These are phyloP conservation scores for Plasmodium adleri DNA, from an alignment of 169 alveolate genomes.

Conservation along the genomic window DNA sequence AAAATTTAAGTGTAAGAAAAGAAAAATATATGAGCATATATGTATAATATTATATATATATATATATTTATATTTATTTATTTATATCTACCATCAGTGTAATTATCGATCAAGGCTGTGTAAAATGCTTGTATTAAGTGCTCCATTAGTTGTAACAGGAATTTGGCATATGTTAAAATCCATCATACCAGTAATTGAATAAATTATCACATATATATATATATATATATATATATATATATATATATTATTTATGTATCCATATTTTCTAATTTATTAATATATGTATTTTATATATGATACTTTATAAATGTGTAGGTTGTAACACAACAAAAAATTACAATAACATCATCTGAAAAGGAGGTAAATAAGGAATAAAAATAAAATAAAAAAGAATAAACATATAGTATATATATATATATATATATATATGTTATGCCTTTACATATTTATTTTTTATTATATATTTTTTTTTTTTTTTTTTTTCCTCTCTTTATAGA, in stretches of 20 bases:
- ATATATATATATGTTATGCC: too few species aligned
- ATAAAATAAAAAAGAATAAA: not conserved
- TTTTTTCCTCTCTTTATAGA: constrained; percentile 11
- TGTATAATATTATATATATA: not conserved
- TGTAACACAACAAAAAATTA: constrained; percentile 56
- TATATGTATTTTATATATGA: not conserved
- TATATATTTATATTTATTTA: not conserved
- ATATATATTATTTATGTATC: not conserved
- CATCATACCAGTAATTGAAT: constrained; percentile 40
- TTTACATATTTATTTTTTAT: not conserved
- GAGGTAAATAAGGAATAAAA: constrained; percentile 16
- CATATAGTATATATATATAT: too few species aligned
- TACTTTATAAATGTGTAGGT: constrained; percentile 5
- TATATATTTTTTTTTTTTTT: not conserved
- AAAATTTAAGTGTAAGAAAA: constrained; percentile 77
- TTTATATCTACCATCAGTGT: constrained; percentile 16
- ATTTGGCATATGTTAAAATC: constrained; percentile 68
- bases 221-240: too few species aligned
- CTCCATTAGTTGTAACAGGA: constrained; percentile 55
- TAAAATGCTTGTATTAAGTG: constrained; percentile 52
- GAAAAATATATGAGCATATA: not conserved
- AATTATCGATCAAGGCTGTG: constrained; percentile 54
- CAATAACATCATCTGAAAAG: constrained; percentile 33
- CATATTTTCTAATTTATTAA: not conserved
- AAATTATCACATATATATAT: not conserved